Base-by-base conservation (phyloP, 2,329 filamentous ascomycete species). In the Cytospora chrysosperma region DNA sequence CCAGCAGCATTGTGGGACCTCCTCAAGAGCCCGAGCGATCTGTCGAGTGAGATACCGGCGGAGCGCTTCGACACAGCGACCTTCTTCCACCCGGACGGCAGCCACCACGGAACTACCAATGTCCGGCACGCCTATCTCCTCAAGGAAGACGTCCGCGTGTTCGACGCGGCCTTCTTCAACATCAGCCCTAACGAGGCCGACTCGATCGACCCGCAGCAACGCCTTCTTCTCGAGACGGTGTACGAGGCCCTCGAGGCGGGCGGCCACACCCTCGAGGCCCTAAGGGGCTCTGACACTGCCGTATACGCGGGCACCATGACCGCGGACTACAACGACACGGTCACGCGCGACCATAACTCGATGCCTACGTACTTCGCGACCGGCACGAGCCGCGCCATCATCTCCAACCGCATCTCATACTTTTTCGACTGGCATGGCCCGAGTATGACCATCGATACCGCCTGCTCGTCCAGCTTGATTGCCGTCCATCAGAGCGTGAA, bases 391-490 rank as follows among this genome's bases (percentile, higher is more conserved):
- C 65, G 69, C 10, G 68, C 68, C 12, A 73, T 76, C n/a, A 37
- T 75, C 2, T 72, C 75, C 0, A 79, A 78, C 61, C 69, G 77
- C 7, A 62, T 79, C 1, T 78, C 75, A 0, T 77, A 78, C 59
- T 75, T 73, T 55, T 78, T 76, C 40, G 73, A 80, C 64, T 70
- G 78, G 54, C 66, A 67, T 10, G 78, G 78, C 0, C 72, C 78
- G 0, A 74, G 73, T 58, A 67, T 81, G 63, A 77, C 77, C 0
- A 68, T 81, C 1, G 78, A 81, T 53, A 81, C 79, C 0, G 79
- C 75, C 0, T 82, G 79, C 60, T 79, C 77, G 0, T 73, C 74
- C 13, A 74, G 71, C 24, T 63, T 80, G 8, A 68, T 76, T 0
- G 77, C 76, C 0, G 64, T 81, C 0, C 76, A 81, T 57, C 67